A percentile compares a stretch with the other conserved stretches of the same genome.
Evolutionary conservation across 2,329 filamentous ascomycete species (phyloP).

Genomic region (Cadophora sp.): DNA sequence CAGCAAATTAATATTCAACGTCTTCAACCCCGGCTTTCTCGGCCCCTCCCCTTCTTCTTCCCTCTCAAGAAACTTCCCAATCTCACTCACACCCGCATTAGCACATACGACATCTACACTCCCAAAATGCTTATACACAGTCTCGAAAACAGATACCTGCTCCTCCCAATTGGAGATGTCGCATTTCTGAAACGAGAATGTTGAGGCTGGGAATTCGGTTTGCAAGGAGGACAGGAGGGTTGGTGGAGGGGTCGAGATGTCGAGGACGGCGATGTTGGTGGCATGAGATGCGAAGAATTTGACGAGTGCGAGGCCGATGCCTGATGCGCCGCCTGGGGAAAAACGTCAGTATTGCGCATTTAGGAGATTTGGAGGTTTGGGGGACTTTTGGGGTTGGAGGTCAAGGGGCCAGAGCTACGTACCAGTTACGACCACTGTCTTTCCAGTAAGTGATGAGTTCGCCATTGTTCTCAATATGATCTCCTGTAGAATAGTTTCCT

Average conservation of each 20-base stretch:
- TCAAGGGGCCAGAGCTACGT: not conserved
- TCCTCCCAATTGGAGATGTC: slow-evolving; percentile 40
- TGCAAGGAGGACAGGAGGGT: slow-evolving; percentile 29
- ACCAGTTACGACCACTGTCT: slow-evolving; percentile 34
- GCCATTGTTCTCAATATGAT: slow-evolving; percentile 17
- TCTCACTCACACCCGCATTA: slow-evolving; percentile 39
- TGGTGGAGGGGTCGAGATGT: slow-evolving; percentile 30
- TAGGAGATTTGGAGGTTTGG: not conserved
- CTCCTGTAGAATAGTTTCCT: no score
- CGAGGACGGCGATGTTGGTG: slow-evolving; percentile 31
- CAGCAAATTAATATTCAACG: slow-evolving; percentile 36
- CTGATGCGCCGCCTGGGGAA: slow-evolving; percentile 73
- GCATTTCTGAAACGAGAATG: slow-evolving; percentile 35
- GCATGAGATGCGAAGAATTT: slow-evolving; percentile 45
- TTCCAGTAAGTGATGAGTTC: slow-evolving; percentile 25
- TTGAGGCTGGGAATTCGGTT: slow-evolving; percentile 25
- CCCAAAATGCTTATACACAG: slow-evolving; percentile 34
- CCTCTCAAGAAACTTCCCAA: slow-evolving; percentile 28
- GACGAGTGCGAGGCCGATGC: slow-evolving; percentile 77
- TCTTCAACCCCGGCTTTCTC: slow-evolving; percentile 34
- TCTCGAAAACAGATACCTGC: slow-evolving; percentile 36
- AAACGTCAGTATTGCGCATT: not conserved
- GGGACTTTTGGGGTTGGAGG: not conserved
- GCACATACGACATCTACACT: slow-evolving; percentile 42
- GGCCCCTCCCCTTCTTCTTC: slow-evolving; percentile 25